These are phyloP conservation scores for Udeniomyces megalosporus DNA, from an alignment of 768 basidiomycete genomes.

Conservation along the genomic window DNA sequence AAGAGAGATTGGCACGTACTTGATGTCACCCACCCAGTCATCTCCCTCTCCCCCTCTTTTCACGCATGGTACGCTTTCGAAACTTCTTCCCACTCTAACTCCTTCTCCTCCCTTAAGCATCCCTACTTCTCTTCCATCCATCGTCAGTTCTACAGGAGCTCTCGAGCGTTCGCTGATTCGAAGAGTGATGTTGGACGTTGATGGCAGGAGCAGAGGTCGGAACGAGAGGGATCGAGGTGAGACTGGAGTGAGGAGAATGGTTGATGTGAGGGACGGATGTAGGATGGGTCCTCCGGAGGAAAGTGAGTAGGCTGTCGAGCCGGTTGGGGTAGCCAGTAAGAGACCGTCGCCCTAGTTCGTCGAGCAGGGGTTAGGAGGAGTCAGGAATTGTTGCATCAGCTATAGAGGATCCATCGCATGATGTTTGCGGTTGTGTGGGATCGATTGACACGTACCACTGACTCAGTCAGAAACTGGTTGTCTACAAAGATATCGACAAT, in stretches of 20 bases:
- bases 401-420: background rate
- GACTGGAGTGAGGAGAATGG: constrained; percentile 85
- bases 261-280: constrained; percentile 65
- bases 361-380: background rate
- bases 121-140: constrained; percentile 80
- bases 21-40: constrained; percentile 95
- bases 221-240: constrained; percentile 35
- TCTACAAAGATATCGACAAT: constrained; percentile 89
- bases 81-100: constrained; percentile 67
- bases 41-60: constrained; percentile 47
- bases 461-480: constrained; percentile 86
- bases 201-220: constrained; percentile 74
- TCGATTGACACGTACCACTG: constrained; percentile 48
- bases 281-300: constrained; percentile 93
- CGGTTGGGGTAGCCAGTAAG: constrained; percentile 88
- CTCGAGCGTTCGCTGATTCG: constrained; percentile 39
- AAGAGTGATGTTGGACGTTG: constrained; percentile 28
- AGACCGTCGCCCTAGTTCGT: constrained; percentile 64
- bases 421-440: background rate
- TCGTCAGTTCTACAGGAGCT: constrained; percentile 72
- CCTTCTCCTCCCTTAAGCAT: constrained; percentile 69
- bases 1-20: constrained; percentile 16
- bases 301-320: constrained; percentile 88
- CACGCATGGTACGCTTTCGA: constrained; percentile 83
- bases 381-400: background rate